Evolutionary conservation across 257 asterid genomes (phyloP), one percentile per base, ranked within the genome.

Genomic region (Plantago ovata): DNA sequence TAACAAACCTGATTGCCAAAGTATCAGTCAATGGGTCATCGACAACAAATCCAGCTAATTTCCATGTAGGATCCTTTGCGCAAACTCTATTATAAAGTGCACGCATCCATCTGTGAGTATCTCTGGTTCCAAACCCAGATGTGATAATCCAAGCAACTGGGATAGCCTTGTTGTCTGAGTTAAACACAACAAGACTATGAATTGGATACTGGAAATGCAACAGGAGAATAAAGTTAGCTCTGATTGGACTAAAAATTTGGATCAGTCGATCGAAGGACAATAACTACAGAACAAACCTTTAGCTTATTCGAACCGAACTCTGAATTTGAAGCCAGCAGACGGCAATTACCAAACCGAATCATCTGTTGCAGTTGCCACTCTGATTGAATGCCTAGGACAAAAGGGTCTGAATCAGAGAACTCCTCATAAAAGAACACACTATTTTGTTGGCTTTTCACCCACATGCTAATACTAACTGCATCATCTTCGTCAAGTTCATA

Each of bases 311-410:
- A 79, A 69, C 97, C 97, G 71, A 88, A 82, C 59, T 72, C 76
- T 18, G 96, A 84, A 77, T 80, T 80, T 49, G 81, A 86, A 49
- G 84, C 89, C 77, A 93, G 46, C 16, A 93, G 91, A 75, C 89
- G 75, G 57, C 80, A 77, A 63, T 86, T 84, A 14, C 98, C 97
- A 55, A 86, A 93, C 44, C 80, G 84, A 72, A 93, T 93, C 95
- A 93, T 83, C 64, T 89, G 98, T 63, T 89, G 98, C 79, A 93
- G 77, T 77, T 93, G 98, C 97, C 98, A 93, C 58, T 93, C 98
- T 38, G 97, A 84, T 73, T 93, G 98, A 72, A 93, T 89, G 21
- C 98, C 98, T 72, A 93, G 72, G 63, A 74, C 73, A 45, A 84
- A 82, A 69, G 98, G 91, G 53, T 72, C 87, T 14, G 95, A 79